phyloP scores from a whole-genome alignment of 768 basidiomycete genomes.

The Serpula lacrymans region DNA sequence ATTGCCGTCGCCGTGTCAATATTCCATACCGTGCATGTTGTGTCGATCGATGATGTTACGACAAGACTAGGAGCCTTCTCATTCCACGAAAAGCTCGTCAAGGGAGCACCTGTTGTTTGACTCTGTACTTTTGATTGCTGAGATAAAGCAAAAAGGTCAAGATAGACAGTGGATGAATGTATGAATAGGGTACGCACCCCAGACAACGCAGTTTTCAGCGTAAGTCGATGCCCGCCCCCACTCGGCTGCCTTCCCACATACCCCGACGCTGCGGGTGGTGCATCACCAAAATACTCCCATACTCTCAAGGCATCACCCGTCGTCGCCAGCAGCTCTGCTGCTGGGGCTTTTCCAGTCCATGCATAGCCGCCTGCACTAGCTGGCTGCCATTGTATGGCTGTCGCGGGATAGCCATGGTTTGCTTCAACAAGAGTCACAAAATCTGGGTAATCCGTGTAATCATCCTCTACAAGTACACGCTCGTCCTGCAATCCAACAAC shows the following conservation, averaged over 20 bases:
- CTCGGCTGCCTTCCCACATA: conserved; percentile 69
- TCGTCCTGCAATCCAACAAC: conserved; percentile 81
- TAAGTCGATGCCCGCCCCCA: conserved; percentile 58
- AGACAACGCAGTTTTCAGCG: conserved; percentile 73
- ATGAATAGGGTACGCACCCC: conserved; percentile 52
- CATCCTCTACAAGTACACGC: conserved; percentile 82
- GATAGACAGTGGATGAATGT: conserved; percentile 6
- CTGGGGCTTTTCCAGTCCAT: conserved; percentile 66
- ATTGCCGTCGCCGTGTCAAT: conserved; percentile 90
- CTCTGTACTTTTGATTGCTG: conserved; percentile 90
- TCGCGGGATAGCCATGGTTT: conserved; percentile 89
- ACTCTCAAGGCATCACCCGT: conserved; percentile 91
- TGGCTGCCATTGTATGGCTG: conserved; percentile 92
- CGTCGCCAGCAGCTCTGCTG: conserved; percentile 84
- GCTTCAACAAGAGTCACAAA: conserved; percentile 84
- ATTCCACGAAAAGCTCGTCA: conserved; percentile 99
- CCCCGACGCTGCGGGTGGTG: conserved; percentile 47
- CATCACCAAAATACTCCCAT: conserved; percentile 83
- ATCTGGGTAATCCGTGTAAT: conserved; percentile 79
- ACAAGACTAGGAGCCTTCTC: conserved; percentile 86
- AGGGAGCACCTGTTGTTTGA: conserved; percentile 78
- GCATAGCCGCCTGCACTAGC: conserved; percentile 55
- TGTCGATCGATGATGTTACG: conserved; percentile 97
- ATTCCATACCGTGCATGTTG: conserved; percentile 99
- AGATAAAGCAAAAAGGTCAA: conserved; percentile 1